Percentiles rank a stretch among this genome's conserved stretches.
Evolutionary conservation across 192 early-diverging fungal species (phyloP).

Genomic region (Backusella parvicylindrica): DNA sequence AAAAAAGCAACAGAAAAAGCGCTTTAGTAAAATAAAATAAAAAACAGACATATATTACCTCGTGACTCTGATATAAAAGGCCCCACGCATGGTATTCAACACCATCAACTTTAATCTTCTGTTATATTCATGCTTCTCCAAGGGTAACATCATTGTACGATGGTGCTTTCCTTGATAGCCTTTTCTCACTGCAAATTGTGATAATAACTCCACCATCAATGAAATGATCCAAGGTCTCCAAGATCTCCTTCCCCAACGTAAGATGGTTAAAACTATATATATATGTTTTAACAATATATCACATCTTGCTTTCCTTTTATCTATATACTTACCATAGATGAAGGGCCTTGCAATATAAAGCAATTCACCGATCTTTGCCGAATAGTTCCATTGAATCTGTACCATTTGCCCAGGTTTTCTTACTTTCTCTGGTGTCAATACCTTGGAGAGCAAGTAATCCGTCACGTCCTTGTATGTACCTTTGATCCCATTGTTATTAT

Average conservation of each 20-base stretch:
- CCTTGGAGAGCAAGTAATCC: conserved; percentile 49
- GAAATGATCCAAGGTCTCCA: conserved; percentile 89
- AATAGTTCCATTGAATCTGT: conserved; percentile 34
- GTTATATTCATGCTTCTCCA: conserved; percentile 78
- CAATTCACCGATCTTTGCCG: conserved; percentile 59
- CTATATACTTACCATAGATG: conserved; percentile 60
- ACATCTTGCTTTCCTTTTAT: background rate
- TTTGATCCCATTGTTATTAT: background rate
- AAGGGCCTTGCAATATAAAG: conserved; percentile 82
- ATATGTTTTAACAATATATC: background rate
- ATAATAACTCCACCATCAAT: conserved; percentile 63
- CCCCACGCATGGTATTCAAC: conserved; percentile 81
- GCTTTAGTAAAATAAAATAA: no score
- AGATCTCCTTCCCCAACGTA: conserved; percentile 63
- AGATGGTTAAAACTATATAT: conserved; percentile 62
- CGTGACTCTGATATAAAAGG: conserved; percentile 78
- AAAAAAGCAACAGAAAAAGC: background rate
- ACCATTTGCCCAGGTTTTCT: conserved; percentile 69
- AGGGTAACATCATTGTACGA: conserved; percentile 38
- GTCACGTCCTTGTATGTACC: conserved; percentile 33
- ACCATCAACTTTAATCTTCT: conserved; percentile 67
- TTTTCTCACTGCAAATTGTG: conserved; percentile 37
- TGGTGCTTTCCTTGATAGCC: background rate
- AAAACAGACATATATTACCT: conserved; percentile 53
- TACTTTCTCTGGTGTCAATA: conserved; percentile 58